Base-by-base conservation (phyloP, 2,329 filamentous ascomycete species). In the Colletotrichum paranaense region DNA sequence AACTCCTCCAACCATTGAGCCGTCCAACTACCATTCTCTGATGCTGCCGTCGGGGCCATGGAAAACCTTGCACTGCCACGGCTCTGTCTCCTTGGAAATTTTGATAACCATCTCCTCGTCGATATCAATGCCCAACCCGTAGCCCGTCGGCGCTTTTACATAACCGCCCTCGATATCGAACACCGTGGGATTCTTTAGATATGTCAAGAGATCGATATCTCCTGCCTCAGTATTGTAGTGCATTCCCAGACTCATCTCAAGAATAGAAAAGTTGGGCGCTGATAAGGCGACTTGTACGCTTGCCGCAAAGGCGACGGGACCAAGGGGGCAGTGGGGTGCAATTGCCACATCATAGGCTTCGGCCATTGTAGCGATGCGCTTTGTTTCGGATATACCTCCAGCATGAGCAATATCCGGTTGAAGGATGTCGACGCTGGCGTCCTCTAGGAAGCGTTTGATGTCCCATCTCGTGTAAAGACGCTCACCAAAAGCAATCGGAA, bases 171-270 rank as follows among this genome's bases (percentile, higher is more conserved):
- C 68, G 32, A 92, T 88, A 49, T 87, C 83, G 82, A 90, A 92
- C 0, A 92, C 88, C 38, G 85, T 85, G 0, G 87, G 84, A 78
- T 92, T 88, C 76, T 86, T 87, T 1, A 88, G 82, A 77, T 92
- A 93, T 65, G 86, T 91, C n/a, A 86, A 88, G 68, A 92, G 83
- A 79, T 92, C 90, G 12, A 74, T 58, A 26, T 76, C 88, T 87
- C 72, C 72, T 0, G 72, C 72, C 30, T 74, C 72, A 8, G 84
- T 86, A 76, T 93, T 93, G 79, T 93, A 94, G 80, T 94, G 92
- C 78, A 93, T 93, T 0, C 91, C 91, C 53, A 93, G 77, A 74
- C 88, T 90, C 92, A 93, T 93, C 79, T 93, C 91, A 78, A 92
- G 90, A 58, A 93, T 92, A 9, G 86, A 88, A 78, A 90, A 92